phyloP scores from a whole-genome alignment of 192 early-diverging fungal genomes.

The Backusella macrospora region DNA sequence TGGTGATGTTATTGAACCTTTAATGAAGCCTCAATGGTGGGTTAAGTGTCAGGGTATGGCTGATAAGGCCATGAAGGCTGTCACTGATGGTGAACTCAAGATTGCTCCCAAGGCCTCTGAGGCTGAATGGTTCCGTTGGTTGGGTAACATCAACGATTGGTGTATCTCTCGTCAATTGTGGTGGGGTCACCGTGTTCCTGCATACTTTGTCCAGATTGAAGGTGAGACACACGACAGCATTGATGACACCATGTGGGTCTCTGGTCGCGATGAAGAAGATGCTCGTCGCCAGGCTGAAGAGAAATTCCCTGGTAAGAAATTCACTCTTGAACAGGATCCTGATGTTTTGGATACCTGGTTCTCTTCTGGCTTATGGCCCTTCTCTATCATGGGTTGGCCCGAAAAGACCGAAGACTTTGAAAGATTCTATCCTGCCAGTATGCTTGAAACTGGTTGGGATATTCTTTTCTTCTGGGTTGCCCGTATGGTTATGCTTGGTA shows the following conservation, averaged over 20 bases:
- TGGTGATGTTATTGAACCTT: constrained; percentile 93
- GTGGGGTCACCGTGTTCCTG: constrained; percentile 98
- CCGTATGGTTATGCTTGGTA: constrained; percentile 98
- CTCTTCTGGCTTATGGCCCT: constrained; percentile 98
- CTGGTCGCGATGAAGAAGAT: constrained; percentile 76
- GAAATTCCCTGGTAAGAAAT: constrained; percentile 77
- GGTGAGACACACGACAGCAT: constrained; percentile 54
- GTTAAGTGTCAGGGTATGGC: constrained; percentile 91
- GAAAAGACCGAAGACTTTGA: constrained; percentile 83
- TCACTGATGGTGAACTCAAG: constrained; percentile 76
- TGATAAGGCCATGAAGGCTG: constrained; percentile 75
- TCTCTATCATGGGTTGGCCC: constrained; percentile 97
- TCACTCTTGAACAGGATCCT: constrained; percentile 90
- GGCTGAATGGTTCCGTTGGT: constrained; percentile 96
- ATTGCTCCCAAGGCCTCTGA: constrained; percentile 87
- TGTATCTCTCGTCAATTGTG: constrained; percentile 98
- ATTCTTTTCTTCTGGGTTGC: constrained; percentile 99
- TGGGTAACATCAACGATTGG: constrained; percentile 97
- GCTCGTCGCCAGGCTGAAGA: constrained; percentile 74
- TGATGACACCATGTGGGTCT: constrained; percentile 85
- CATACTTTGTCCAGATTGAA: constrained; percentile 88
- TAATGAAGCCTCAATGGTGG: constrained; percentile 99
- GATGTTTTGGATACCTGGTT: constrained; percentile 99
- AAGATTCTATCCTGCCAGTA: constrained; percentile 86
- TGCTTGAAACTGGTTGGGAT: constrained; percentile 98